Evolutionary conservation across 768 basidiomycete genomes (phyloP).

Genomic region (Serendipita vermifera): DNA sequence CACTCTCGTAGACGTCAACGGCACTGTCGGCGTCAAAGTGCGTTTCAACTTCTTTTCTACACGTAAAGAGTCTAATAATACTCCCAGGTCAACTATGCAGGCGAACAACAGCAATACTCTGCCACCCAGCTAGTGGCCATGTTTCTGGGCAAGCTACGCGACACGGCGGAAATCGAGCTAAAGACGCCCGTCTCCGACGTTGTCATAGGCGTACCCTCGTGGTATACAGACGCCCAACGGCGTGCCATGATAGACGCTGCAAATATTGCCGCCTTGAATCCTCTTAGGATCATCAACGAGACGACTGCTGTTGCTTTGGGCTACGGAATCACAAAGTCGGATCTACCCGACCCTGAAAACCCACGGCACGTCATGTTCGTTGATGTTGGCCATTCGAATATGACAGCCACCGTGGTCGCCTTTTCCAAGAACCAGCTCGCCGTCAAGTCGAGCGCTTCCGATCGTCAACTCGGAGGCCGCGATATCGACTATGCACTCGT

Average conservation of each 20-base stretch:
- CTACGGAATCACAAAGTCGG: conserved; percentile 97
- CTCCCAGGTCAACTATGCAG: conserved; percentile 72
- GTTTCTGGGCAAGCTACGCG: conserved; percentile 83
- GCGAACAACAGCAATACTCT: conserved; percentile 66
- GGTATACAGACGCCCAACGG: conserved; percentile 91
- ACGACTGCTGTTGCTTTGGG: conserved; percentile 91
- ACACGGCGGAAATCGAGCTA: conserved; percentile 74
- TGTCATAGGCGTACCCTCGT: conserved; percentile 91
- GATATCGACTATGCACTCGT: conserved; percentile 91
- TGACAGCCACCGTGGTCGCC: conserved; percentile 76
- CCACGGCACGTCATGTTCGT: conserved; percentile 86
- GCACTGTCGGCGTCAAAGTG: conserved; percentile 78
- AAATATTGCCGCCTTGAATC: conserved; percentile 74
- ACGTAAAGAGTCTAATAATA: background rate
- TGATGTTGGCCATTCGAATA: conserved; percentile 87
- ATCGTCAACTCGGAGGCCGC: conserved; percentile 87
- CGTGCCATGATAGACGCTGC: conserved; percentile 85
- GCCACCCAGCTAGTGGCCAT: conserved; percentile 85
- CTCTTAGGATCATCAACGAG: conserved; percentile 93
- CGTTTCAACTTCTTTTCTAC: conserved; percentile 20
- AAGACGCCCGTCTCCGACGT: conserved; percentile 79
- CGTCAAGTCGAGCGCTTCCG: conserved; percentile 81
- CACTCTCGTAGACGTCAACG: conserved; percentile 68
- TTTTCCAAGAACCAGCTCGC: conserved; percentile 88
- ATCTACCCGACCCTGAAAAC: conserved; percentile 73